Base-by-base conservation (phyloP, 805 yeast species). In the Myxozyma mucilagina region DNA sequence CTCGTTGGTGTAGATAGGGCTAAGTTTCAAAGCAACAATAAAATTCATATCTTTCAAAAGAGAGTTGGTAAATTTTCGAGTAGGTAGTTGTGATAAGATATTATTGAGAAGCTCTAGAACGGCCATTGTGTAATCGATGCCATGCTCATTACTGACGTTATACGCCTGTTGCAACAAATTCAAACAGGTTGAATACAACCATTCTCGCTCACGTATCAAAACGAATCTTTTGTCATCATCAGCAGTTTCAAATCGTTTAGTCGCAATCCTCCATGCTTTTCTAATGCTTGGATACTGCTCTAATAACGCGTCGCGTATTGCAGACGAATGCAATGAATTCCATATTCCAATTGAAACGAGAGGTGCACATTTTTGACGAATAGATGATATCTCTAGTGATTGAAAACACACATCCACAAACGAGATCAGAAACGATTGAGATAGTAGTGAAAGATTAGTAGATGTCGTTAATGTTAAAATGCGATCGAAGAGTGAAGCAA, bases 41-140 rank as follows among this genome's bases (percentile, higher is more conserved):
- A 76, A 67, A 50, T 70, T 68, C 24, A 61, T 16, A 20, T 73
- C 72, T n/a, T 43, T 54, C 49, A 57, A 18, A 13, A 79, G 39
- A 0, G 74, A 61, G 55, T 71, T 74, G 4, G 73, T 53, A 51
- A 71, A 79, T 49, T 75, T 66, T 57, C 83, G 70, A 0, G 82
- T 75, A 0, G 82, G 80, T 6, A 77, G 65, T 55, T 76, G 79
- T 2, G 82, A 77, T 6, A 79, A 53, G 0, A 75, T 56, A 6
- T 68, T 54, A 4, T 70, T 56, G 11, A 78, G 48, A 20, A 78
- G 63, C 24, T 65, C 53, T 7, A 76, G 16, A 1, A 69, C 57
- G 13, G 60, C 39, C 35, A 63, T 62, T 20, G 57, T 20, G 44
- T 56, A 59, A 3, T 36, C 31, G 4, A 59, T 41, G 32, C 61